Percentiles rank a stretch among this genome's conserved stretches.
phyloP scores from a whole-genome alignment of 108 stramenopile genomes.

The Fragilaria radians region DNA sequence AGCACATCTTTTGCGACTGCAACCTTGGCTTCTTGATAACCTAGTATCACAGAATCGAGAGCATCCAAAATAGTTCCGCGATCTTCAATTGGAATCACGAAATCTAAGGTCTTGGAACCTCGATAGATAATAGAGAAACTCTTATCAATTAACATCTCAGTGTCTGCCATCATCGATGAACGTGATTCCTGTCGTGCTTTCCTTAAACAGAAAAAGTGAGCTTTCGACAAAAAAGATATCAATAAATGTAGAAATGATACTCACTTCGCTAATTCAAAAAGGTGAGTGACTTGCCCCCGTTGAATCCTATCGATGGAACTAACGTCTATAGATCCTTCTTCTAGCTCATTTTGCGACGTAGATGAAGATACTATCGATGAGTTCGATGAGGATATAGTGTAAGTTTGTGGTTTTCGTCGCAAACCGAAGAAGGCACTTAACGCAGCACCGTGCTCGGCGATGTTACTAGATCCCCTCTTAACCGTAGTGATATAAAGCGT shows the following conservation, averaged over 20 bases:
- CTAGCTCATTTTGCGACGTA: background rate
- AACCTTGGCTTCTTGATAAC: conserved; percentile 52
- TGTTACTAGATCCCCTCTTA: background rate
- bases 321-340: conserved; percentile 53
- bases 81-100: conserved; percentile 50
- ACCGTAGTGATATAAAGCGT: conserved; percentile 40
- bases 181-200: conserved; percentile 13
- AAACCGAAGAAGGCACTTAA: background rate
- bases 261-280: conserved; percentile 47
- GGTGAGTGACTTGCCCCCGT: conserved; percentile 57
- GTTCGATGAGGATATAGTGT: background rate
- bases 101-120: conserved; percentile 70
- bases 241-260: conserved; percentile 6
- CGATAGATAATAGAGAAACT: conserved; percentile 77
- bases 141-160: conserved; percentile 35
- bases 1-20: conserved; percentile 72
- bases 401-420: background rate
- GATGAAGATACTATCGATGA: background rate
- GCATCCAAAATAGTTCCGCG: conserved; percentile 68
- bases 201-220: conserved; percentile 1
- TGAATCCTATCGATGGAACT: conserved; percentile 78
- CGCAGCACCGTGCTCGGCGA: background rate
- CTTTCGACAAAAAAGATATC: background rate
- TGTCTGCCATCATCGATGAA: background rate
- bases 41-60: conserved; percentile 42